phyloP scores from a whole-genome alignment of 352 stramenopile species.

The Phytophthora pinifolia region DNA sequence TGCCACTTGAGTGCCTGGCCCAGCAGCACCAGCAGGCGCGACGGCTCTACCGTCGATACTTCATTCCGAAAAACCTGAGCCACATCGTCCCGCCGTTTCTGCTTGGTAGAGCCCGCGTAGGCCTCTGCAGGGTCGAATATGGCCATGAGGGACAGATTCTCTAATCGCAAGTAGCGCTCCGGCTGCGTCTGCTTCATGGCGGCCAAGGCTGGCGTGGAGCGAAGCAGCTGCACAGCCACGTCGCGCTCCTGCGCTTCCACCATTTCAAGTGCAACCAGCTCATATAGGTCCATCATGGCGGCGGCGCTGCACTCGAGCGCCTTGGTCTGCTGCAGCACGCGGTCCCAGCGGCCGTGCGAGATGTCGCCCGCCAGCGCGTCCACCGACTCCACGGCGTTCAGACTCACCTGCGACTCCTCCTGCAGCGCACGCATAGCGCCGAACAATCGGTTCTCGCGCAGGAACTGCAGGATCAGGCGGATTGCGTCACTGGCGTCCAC shows the following conservation, averaged over 20 bases:
- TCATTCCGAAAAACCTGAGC: constrained; percentile 74
- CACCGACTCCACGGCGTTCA: constrained; percentile 87
- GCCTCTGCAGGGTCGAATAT: constrained; percentile 70
- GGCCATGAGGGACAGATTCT: constrained; percentile 68
- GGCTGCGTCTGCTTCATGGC: constrained; percentile 52
- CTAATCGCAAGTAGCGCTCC: constrained; percentile 64
- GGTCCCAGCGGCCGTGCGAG: constrained; percentile 83
- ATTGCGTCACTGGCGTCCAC: constrained; percentile 80
- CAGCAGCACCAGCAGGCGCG: constrained; percentile 83
- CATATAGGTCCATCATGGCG: constrained; percentile 88
- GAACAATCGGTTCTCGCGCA: constrained; percentile 90
- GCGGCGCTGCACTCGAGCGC: constrained; percentile 60
- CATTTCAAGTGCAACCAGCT: constrained; percentile 88
- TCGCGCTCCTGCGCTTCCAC: constrained; percentile 82
- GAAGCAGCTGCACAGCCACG: constrained; percentile 70
- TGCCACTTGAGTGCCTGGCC: constrained; percentile 92
- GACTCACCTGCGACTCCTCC: constrained; percentile 83
- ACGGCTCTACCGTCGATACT: constrained; percentile 82
- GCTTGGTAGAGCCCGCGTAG: constrained; percentile 70
- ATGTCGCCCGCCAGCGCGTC: constrained; percentile 85
- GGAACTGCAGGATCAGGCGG: constrained; percentile 91
- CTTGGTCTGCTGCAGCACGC: constrained; percentile 87
- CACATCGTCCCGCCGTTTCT: constrained; percentile 80
- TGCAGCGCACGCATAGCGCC: constrained; percentile 82
- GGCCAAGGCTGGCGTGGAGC: constrained; percentile 42